A percentile compares a stretch with the other conserved stretches of the same genome.
phyloP scores from a whole-genome alignment of 108 stramenopile species.

The Licmophora abbreviata region DNA sequence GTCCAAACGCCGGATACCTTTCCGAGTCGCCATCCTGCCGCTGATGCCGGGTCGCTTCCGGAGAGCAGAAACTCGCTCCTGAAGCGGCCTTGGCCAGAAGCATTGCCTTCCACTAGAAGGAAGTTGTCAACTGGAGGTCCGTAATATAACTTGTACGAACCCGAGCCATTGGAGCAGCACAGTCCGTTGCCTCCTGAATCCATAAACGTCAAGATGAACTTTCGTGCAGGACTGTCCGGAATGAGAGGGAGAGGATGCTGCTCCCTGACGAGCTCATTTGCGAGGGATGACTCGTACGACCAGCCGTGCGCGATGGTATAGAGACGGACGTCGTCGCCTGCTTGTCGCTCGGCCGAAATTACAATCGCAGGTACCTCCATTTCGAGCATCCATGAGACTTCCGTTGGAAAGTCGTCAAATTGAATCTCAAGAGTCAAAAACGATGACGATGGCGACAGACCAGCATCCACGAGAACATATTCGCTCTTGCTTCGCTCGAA shows the following conservation, averaged over 20 bases:
- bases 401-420: slow-evolving; percentile 24
- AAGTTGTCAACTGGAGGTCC: slow-evolving; percentile 4
- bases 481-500: not conserved
- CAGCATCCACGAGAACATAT: not conserved
- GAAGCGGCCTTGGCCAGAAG: not conserved
- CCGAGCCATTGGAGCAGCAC: slow-evolving; percentile 20
- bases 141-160: slow-evolving; percentile 19
- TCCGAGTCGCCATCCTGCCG: too few relatives aligned
- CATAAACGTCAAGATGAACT: slow-evolving; percentile 19
- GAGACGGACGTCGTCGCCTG: not conserved
- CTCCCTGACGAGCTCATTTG: slow-evolving; percentile 16
- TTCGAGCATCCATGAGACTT: slow-evolving; percentile 19
- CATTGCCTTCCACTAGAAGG: slow-evolving; percentile 7
- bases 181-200: slow-evolving; percentile 26
- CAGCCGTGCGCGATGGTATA: not conserved
- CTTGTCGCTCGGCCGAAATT: too few relatives aligned
- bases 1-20: too few relatives aligned
- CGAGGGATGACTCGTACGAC: not conserved
- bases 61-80: too few relatives aligned
- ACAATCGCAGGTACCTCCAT: too few relatives aligned
- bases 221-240: not conserved
- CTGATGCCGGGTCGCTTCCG: too few relatives aligned
- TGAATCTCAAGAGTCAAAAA: slow-evolving; percentile 14
- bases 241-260: slow-evolving; percentile 6
- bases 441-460: not conserved